Base-by-base conservation (phyloP, 78 protist species). In the Dictyostelium firmibasis region DNA sequence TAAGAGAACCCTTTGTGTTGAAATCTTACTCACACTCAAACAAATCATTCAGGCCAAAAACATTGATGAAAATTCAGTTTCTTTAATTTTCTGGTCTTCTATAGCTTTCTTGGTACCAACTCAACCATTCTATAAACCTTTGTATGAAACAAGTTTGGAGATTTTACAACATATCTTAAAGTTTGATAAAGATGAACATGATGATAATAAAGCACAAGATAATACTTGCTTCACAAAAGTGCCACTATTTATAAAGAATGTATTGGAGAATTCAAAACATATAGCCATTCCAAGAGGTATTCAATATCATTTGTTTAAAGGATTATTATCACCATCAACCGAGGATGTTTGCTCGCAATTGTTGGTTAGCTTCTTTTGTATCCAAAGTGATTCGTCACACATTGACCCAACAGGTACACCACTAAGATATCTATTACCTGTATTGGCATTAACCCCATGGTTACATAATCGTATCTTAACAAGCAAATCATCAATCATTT, bases 261-360 rank as follows among this genome's bases (percentile, higher is more conserved):
- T 29, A 25, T 81, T 50, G 20, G 72, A 13, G 25, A 69, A 8
- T 53, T 72, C 94, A 67, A 60, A 78, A n/a, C 81, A 89, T 11
- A 64, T 87, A 27, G 8, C 44, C 0, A 89, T 89, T 33, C 94
- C 94, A 64, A 60, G 94, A 44, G 94, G 86, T 23, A 81, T 81
- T 16, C 94, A 89, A 33, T 89, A 89, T 47, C 94, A 89, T 70
- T 75, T 89, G 4, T 89, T 81, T 50, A 89, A 89, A 47, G 93
- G 94, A 44, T 67, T 89, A 16, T 47, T 81, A 31, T 53, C 81
- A 47, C 83, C 86, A 29, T 44, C 7, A 9, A 81, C 94, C 0
- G 94, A 89, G 33, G 94, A 89, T 20, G 41, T 69, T 23, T 31
- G 82, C 10, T 64, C 86, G 20, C 87, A 62, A 31, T 33, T 89